Conservation (phyloP, 345 rosid species). For the Bruguiera gymnorhiza region DNA sequence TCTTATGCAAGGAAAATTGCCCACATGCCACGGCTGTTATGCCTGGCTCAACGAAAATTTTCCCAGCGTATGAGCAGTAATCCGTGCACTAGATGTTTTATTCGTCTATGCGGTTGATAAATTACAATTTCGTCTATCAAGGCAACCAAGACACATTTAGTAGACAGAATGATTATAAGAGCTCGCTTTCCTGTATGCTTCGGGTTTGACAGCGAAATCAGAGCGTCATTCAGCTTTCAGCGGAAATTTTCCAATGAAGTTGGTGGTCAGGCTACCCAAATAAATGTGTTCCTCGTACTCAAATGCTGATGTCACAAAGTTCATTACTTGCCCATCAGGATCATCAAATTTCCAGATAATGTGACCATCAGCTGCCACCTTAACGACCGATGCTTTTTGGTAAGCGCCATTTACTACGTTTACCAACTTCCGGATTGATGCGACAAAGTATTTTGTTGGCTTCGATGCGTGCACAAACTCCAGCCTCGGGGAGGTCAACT, state of each 20-base stretch:
- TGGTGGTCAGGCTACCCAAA: constrained; percentile 41
- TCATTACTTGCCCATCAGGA: constrained; percentile 36
- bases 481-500: constrained; percentile 25
- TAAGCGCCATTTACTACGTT: not conserved
- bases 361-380: constrained; percentile 44
- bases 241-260: constrained; percentile 44
- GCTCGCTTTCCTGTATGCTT: too few relatives aligned
- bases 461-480: constrained; percentile 45
- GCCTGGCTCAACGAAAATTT: too few relatives aligned
- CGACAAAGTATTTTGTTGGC: constrained; percentile 31
- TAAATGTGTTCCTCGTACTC: constrained; percentile 51
- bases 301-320: constrained; percentile 45
- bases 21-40: too few relatives aligned
- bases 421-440: constrained; percentile 23
- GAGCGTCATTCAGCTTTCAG: constrained; percentile 7
- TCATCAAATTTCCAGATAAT: constrained; percentile 39
- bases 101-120: too few relatives aligned
- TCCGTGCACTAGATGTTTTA: too few relatives aligned
- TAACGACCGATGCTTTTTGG: constrained; percentile 34
- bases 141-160: too few relatives aligned
- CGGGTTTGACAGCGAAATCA: too few relatives aligned
- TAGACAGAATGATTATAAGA: too few relatives aligned
- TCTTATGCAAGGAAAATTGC: too few relatives aligned
- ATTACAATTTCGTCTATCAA: too few relatives aligned
- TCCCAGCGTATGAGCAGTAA: too few relatives aligned